phyloP scores from a whole-genome alignment of 306 rosid genomes.

The Acacia melanoxylon region DNA sequence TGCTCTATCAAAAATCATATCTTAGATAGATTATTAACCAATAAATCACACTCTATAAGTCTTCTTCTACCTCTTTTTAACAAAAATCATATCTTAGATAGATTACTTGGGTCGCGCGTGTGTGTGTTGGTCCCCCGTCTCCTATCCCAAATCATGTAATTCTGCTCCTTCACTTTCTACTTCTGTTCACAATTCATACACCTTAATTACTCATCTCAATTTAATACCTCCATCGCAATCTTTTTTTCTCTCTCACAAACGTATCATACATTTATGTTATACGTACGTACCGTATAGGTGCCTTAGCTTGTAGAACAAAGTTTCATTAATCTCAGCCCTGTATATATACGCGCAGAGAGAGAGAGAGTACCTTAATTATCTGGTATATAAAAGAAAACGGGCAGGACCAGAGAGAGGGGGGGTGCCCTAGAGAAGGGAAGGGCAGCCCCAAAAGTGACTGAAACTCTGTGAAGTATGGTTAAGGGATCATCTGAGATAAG shows the following conservation, averaged over 20 bases:
- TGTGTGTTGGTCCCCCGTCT: background rate
- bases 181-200: background rate
- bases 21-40: too few relatives aligned
- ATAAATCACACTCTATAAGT: too few relatives aligned
- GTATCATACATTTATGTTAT: background rate
- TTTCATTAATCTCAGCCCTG: background rate
- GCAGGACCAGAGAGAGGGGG: slow-evolving; percentile 36
- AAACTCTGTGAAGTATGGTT: slow-evolving; percentile 11
- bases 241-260: background rate
- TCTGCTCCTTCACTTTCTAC: background rate
- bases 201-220: background rate
- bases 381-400: background rate
- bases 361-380: background rate
- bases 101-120: too few relatives aligned
- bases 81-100: too few relatives aligned
- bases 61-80: too few relatives aligned
- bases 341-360: background rate
- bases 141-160: background rate
- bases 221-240: background rate
- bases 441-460: slow-evolving; percentile 35
- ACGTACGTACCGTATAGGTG: too few relatives aligned
- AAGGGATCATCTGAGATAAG: slow-evolving; percentile 16
- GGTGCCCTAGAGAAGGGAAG: slow-evolving; percentile 20
- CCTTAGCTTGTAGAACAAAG: too few relatives aligned
- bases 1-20: too few relatives aligned